Conservation (phyloP, 2,329 filamentous ascomycete species). For the Fusarium xylarioides region DNA sequence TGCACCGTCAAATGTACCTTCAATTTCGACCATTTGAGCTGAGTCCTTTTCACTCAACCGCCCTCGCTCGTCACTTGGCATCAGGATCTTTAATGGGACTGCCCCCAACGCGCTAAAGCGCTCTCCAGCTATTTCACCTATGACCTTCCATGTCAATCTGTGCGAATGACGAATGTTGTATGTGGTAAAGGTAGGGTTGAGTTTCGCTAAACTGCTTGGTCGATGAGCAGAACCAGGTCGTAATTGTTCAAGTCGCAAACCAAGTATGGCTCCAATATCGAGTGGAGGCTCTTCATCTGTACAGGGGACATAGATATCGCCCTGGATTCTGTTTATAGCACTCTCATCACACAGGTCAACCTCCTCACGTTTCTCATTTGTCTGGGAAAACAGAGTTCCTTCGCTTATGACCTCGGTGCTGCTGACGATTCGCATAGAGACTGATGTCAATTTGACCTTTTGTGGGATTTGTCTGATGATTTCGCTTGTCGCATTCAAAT, state of each 20-base stretch:
- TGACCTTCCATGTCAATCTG: slow-evolving; percentile 32
- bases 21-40: not conserved
- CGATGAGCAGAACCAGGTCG: not conserved
- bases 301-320: slow-evolving; percentile 12
- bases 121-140: not conserved
- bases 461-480: slow-evolving; percentile 26
- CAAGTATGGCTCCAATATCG: slow-evolving; percentile 20
- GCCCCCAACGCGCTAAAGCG: not conserved
- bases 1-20: not conserved
- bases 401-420: slow-evolving; percentile 10
- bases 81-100: not conserved
- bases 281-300: not conserved
- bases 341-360: slow-evolving; percentile 1
- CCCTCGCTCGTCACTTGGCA: slow-evolving; percentile 6
- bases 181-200: slow-evolving; percentile 40
- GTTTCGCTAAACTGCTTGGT: accelerated
- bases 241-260: slow-evolving; percentile 8
- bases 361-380: not conserved
- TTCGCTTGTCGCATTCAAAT: slow-evolving; percentile 29
- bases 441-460: slow-evolving; percentile 22
- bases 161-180: slow-evolving; percentile 44
- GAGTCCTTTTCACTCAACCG: too few relatives aligned
- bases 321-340: not conserved
- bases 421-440: slow-evolving; percentile 18
- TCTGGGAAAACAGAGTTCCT: not conserved